A percentile compares a stretch with the other conserved stretches of the same genome.
Evolutionary conservation across 208 protist genomes (phyloP).

Genomic region (Naegleria fowleri): DNA sequence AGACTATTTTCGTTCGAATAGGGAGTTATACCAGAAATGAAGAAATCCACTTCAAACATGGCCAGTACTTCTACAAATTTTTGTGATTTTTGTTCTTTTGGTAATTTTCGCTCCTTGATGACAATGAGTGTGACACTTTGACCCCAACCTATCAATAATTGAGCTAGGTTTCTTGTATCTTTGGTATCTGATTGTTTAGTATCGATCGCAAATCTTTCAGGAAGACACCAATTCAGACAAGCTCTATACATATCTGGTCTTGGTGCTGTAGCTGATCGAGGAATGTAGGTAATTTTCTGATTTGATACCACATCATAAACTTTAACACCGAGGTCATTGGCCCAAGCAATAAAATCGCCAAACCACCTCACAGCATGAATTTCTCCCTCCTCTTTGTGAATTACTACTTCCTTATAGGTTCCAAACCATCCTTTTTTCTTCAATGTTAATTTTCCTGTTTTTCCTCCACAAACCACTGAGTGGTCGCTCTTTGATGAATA

Average conservation of each 20-base stretch:
- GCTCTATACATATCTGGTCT: constrained; percentile 52
- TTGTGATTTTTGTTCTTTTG: constrained; percentile 8
- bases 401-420: constrained; percentile 45
- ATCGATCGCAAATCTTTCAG: background rate
- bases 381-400: constrained; percentile 63
- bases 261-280: constrained; percentile 37
- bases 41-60: constrained; percentile 55
- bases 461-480: constrained; percentile 55
- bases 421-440: constrained; percentile 54
- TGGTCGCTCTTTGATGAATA: constrained; percentile 50
- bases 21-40: constrained; percentile 56
- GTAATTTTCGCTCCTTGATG: constrained; percentile 40
- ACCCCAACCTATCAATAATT: constrained; percentile 68
- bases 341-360: constrained; percentile 61
- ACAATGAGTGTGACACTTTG: constrained; percentile 54
- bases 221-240: background rate
- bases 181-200: background rate
- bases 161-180: constrained; percentile 42
- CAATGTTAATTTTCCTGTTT: constrained; percentile 55
- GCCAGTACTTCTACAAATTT: constrained; percentile 44
- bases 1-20: constrained; percentile 51
- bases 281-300: constrained; percentile 61
- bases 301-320: constrained; percentile 58
- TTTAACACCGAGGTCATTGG: constrained; percentile 60
- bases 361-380: constrained; percentile 57